Percentiles rank a stretch among this genome's conserved stretches.
phyloP scores from a whole-genome alignment of 768 basidiomycete genomes.

The Podaxis mareebaensis region DNA sequence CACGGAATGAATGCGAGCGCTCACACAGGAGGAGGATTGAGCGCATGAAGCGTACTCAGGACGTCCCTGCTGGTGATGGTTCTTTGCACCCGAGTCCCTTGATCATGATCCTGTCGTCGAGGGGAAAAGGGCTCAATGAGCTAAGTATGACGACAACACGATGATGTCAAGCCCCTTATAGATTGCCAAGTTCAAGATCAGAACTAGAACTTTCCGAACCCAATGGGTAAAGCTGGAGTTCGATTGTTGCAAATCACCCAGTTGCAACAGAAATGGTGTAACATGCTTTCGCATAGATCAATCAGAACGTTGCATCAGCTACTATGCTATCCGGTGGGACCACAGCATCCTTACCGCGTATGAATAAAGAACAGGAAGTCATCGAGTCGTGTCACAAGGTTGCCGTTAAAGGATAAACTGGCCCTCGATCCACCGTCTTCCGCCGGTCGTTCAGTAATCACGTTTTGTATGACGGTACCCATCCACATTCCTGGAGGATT shows the following conservation, averaged over 20 bases:
- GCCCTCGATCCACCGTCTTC: background rate
- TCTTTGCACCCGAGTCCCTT: background rate
- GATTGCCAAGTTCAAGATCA: background rate
- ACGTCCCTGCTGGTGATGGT: too few species aligned
- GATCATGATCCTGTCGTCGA: background rate
- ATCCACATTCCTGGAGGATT: background rate
- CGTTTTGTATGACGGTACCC: background rate
- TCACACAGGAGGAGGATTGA: background rate
- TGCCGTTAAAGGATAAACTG: background rate
- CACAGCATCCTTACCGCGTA: background rate
- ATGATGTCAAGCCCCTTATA: background rate
- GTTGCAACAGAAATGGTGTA: background rate
- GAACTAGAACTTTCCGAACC: background rate
- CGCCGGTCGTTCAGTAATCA: background rate
- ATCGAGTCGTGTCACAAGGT: background rate
- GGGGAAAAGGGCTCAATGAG: background rate
- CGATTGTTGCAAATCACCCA: background rate
- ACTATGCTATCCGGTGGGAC: too few species aligned
- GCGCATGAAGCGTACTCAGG: background rate
- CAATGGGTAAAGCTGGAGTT: background rate
- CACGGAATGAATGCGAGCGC: too few species aligned
- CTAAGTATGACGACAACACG: background rate
- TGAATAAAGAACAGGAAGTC: background rate
- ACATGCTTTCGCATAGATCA: background rate
- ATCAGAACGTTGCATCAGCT: background rate